These are phyloP conservation scores for Crepidotus variabilis DNA, from an alignment of 768 basidiomycete genomes.

Conservation along the genomic window DNA sequence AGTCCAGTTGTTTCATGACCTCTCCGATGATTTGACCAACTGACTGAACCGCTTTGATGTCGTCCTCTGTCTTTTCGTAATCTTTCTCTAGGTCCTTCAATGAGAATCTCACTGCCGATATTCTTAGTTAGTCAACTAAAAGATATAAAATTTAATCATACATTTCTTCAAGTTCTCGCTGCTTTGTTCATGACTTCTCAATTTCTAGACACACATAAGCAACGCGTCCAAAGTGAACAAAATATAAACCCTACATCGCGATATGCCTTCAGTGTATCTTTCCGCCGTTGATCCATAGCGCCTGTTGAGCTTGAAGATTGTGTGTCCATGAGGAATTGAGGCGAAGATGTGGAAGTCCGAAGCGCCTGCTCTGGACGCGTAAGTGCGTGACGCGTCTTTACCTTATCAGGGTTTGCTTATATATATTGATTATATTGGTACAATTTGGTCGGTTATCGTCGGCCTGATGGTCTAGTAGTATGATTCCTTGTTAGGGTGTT, in stretches of 20 bases:
- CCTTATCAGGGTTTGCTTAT: conserved; percentile 7
- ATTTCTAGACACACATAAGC: conserved; percentile 61
- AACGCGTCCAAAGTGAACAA: background rate
- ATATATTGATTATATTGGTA: background rate
- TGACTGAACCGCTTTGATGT: conserved; percentile 98
- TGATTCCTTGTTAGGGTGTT: conserved; percentile 57
- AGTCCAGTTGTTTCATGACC: conserved; percentile 97
- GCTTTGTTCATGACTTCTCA: conserved; percentile 84
- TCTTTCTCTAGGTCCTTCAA: conserved; percentile 86
- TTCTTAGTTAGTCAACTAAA: background rate
- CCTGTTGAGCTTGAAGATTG: conserved; percentile 55
- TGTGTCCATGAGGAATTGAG: conserved; percentile 33
- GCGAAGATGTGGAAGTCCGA: conserved; percentile 9
- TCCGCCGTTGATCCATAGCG: conserved; percentile 65
- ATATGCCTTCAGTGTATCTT: conserved; percentile 73
- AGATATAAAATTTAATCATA: conserved; percentile 35
- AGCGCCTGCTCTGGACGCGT: conserved; percentile 28
- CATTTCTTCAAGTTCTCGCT: conserved; percentile 88
- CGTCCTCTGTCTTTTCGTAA: conserved; percentile 94
- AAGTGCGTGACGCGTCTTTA: conserved; percentile 32
- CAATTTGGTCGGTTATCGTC: conserved; percentile 1
- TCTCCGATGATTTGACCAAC: conserved; percentile 99
- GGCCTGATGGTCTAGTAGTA: conserved; percentile 57
- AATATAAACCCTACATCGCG: conserved; percentile 51
- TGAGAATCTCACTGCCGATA: conserved; percentile 74